Evolutionary conservation across 1,139 yeast genomes (phyloP), one percentile per base, ranked within the genome.

Genomic region (Zygotorulaspora mrakii): DNA sequence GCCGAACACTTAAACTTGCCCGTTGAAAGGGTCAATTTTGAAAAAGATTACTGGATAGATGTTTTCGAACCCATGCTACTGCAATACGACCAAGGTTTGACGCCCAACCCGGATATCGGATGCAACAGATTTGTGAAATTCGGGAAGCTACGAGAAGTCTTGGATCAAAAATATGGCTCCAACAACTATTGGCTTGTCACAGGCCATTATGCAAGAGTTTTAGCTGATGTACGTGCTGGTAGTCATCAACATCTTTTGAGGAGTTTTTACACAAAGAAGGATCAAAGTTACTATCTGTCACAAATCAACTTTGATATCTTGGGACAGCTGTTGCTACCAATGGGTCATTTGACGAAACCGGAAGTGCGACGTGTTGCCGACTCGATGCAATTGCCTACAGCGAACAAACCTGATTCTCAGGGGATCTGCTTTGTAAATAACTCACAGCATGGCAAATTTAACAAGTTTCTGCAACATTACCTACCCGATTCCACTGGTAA

Each of bases 91-190:
- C 57, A 49, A 9, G 99, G 98, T 0, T 54, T 73, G 27, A 91
- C 99, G 0, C 99, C 98, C 0, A 94, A 94, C 52, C 98, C 98
- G 0, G 99, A 91, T 59, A 80, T 89, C 17, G 79, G 82, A 20
- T 91, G 99, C 61, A 91, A 91, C 59, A 72, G 76, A 44, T 74
- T 77, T 55, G 83, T 91, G 53, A 91, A 91, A 60, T 91, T 91
- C 66, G 98, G 98, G 1, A 74, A 71, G 40, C 69, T 91, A 62
- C 62, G 78, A 5, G 74, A 78, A 12, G 72, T 78, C 54, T 62
- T 88, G 29, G 64, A 68, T 31, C 39, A 54, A 0, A 61, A 61
- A 41, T 70, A 66, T 46, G 67, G 66, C 7, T 31, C 40, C 1
- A 52, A 52, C 9, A 62, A 68, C 33, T 85, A 91, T 82, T 86